Conservation (phyloP, 2,329 filamentous ascomycete species). For the Apiospora saccharicola region DNA sequence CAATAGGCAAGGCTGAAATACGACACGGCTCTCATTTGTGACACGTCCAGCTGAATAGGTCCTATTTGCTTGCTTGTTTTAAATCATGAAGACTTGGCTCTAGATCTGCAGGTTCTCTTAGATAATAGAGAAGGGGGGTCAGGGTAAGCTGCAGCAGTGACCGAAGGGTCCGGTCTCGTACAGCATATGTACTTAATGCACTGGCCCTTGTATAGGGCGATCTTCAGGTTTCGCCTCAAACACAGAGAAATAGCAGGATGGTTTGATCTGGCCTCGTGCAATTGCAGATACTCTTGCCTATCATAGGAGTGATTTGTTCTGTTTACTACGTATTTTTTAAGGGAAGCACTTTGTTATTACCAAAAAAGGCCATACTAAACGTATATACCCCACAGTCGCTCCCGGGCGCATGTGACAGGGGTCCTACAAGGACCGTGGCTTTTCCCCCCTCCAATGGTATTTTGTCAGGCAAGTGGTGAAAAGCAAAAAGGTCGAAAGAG, state of each 20-base stretch:
- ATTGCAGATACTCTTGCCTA: slow-evolving; percentile 10
- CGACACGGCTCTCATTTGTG: not conserved
- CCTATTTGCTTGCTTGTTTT: slow-evolving; percentile 8
- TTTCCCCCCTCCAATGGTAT: slow-evolving; percentile 1
- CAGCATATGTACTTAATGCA: not conserved
- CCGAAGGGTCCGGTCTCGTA: not conserved
- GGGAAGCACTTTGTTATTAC: slow-evolving; percentile 7
- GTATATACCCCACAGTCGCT: slow-evolving; percentile 8
- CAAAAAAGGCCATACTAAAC: slow-evolving; percentile 11
- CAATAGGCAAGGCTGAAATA: not conserved
- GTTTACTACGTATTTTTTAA: not conserved
- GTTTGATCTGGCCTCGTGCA: not conserved
- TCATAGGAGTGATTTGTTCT: not conserved
- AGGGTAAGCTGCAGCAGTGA: slow-evolving; percentile 4
- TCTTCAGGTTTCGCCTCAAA: not conserved
- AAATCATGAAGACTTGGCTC: not conserved
- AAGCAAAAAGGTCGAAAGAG: not conserved
- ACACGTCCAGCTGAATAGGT: not conserved
- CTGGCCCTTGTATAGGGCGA: not conserved
- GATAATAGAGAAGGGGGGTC: not conserved
- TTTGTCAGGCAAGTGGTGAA: not conserved
- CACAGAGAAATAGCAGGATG: not conserved
- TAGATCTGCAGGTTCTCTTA: not conserved
- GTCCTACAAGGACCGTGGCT: slow-evolving; percentile 3
- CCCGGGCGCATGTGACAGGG: slow-evolving; percentile 16